phyloP scores from a whole-genome alignment of 176 grass and related monocot genomes.

The Oryza meyeriana region DNA sequence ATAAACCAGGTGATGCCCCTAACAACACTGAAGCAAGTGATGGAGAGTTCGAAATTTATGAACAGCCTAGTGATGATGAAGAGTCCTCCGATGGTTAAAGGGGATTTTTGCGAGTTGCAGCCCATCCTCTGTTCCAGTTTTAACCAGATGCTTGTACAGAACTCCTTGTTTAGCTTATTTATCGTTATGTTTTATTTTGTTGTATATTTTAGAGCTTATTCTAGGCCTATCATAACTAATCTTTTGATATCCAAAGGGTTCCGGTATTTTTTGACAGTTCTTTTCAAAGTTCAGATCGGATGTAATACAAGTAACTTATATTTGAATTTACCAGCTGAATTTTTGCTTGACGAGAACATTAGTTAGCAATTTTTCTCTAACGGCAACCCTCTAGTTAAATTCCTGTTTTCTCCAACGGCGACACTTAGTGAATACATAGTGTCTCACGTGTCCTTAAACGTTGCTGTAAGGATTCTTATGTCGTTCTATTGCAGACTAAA shows the following conservation, averaged over 20 bases:
- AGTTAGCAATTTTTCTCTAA: neutral
- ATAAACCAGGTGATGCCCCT: slow-evolving; percentile 7
- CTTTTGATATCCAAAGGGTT: neutral
- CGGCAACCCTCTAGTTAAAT: neutral
- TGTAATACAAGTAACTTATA: no score
- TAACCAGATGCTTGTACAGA: neutral
- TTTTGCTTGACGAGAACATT: neutral
- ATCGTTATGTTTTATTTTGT: neutral
- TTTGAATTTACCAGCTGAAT: no score
- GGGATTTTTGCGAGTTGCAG: neutral
- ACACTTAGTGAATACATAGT: no score
- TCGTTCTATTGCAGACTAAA: no score
- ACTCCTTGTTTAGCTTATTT: neutral
- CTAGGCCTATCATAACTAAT: neutral
- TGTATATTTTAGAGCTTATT: neutral
- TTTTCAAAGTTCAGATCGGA: no score
- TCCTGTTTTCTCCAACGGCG: neutral
- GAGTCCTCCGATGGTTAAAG: slow-evolving; percentile 33
- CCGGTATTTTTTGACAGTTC: no score
- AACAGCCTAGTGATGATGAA: slow-evolving; percentile 71
- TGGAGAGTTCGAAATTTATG: slow-evolving; percentile 77
- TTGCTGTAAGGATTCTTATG: no score
- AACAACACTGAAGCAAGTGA: slow-evolving; percentile 49
- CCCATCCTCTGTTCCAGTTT: neutral
- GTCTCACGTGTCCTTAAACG: no score